Evolutionary conservation across 2,329 filamentous ascomycete species (phyloP).

Genomic region (Monilinia aucupariae): DNA sequence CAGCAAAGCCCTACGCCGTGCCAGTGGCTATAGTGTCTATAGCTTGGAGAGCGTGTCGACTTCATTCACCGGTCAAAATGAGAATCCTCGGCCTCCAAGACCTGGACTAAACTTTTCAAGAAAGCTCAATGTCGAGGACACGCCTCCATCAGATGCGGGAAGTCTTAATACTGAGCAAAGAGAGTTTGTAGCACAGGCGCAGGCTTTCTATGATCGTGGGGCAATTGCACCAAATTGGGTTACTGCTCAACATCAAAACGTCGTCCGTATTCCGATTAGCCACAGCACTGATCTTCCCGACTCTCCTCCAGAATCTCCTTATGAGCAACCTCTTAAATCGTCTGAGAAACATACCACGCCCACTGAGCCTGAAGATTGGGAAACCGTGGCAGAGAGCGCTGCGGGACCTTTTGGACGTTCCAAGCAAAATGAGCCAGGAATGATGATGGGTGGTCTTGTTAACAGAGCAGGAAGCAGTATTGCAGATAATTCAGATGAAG

Average conservation of each 20-base stretch:
- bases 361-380: slow-evolving; percentile 31
- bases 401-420: slow-evolving; percentile 11
- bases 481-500: slow-evolving; percentile 29
- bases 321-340: neutral
- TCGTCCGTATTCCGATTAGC: slow-evolving; percentile 27
- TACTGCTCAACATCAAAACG: slow-evolving; percentile 20
- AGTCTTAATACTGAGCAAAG: slow-evolving; percentile 11
- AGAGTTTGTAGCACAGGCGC: slow-evolving; percentile 15
- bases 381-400: slow-evolving; percentile 31
- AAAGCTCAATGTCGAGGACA: slow-evolving; percentile 19
- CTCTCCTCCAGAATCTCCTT: slow-evolving; percentile 23
- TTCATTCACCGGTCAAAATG: slow-evolving; percentile 18
- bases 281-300: slow-evolving; percentile 21
- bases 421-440: slow-evolving; percentile 12
- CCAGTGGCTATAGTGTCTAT: slow-evolving; percentile 28
- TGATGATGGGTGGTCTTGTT: slow-evolving; percentile 22
- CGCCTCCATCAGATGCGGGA: slow-evolving; percentile 15
- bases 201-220: slow-evolving; percentile 27
- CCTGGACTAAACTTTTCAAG: slow-evolving; percentile 19
- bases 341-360: neutral
- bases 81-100: slow-evolving; percentile 14
- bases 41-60: slow-evolving; percentile 28
- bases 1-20: slow-evolving; percentile 31
- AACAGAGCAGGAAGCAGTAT: slow-evolving; percentile 31
- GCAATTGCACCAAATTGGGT: slow-evolving; percentile 27